Percentiles rank a stretch among this genome's conserved stretches.
Conservation (phyloP, 768 basidiomycete species). For the Termitomyces heimii region DNA sequence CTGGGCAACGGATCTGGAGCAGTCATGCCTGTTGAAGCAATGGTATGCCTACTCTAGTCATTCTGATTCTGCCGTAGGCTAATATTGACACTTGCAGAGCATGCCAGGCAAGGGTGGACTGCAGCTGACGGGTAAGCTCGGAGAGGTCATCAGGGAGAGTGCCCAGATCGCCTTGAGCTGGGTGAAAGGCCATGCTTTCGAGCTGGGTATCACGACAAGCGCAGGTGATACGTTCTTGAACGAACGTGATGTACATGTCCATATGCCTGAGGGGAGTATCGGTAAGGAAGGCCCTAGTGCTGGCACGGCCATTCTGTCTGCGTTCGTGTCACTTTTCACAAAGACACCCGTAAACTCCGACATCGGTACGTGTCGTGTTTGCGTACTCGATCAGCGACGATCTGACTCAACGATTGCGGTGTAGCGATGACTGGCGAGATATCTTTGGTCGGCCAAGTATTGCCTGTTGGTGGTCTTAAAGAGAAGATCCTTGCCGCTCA, state of each 20-base stretch:
- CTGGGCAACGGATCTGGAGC: slow-evolving; percentile 94
- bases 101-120: slow-evolving; percentile 96
- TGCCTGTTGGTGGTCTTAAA: slow-evolving; percentile 94
- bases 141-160: slow-evolving; percentile 95
- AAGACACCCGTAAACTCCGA: slow-evolving; percentile 80
- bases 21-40: slow-evolving; percentile 96
- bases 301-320: slow-evolving; percentile 88
- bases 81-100: slow-evolving; percentile 41
- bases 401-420: not conserved
- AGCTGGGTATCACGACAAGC: slow-evolving; percentile 76
- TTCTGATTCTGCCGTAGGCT: not conserved
- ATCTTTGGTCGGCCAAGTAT: slow-evolving; percentile 90
- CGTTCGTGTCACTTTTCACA: slow-evolving; percentile 89
- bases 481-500: slow-evolving; percentile 97
- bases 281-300: slow-evolving; percentile 97
- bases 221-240: slow-evolving; percentile 74
- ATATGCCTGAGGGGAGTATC: slow-evolving; percentile 94
- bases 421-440: slow-evolving; percentile 98
- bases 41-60: slow-evolving; percentile 42
- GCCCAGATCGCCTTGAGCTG: slow-evolving; percentile 93
- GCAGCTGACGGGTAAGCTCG: slow-evolving; percentile 94
- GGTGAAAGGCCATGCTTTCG: slow-evolving; percentile 87
- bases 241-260: slow-evolving; percentile 88
- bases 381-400: not conserved
- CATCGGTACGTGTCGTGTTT: slow-evolving; percentile 59